phyloP scores from a whole-genome alignment of 177 flowering plant species.

The Vitis hybrid region DNA sequence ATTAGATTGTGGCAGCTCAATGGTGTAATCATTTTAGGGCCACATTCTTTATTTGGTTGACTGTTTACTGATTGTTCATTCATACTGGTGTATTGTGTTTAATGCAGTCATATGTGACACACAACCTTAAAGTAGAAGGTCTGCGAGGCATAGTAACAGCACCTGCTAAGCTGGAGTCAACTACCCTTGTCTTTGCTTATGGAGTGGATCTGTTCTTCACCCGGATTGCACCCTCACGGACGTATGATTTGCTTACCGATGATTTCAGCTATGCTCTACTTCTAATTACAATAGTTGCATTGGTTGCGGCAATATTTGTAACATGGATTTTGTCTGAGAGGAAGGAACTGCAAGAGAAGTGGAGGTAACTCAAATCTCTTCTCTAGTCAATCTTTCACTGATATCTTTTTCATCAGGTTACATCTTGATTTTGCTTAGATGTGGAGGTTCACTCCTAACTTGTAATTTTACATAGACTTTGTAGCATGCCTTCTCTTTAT shows the following conservation, averaged over 20 bases:
- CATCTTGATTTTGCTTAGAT: conserved; percentile 12
- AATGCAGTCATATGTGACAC: conserved; percentile 89
- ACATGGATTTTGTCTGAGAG: conserved; percentile 92
- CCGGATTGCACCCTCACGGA: conserved; percentile 86
- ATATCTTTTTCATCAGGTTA: neutral
- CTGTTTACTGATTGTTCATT: conserved; percentile 2
- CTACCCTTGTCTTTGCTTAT: conserved; percentile 74
- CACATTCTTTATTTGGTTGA: neutral
- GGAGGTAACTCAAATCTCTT: conserved; percentile 58
- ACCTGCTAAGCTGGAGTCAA: conserved; percentile 92
- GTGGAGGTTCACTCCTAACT: conserved; percentile 4
- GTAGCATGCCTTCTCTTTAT: neutral
- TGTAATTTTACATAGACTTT: conserved; percentile 6
- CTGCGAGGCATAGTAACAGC: conserved; percentile 67
- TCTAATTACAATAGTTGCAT: conserved; percentile 80
- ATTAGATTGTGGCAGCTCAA: no score
- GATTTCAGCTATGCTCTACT: conserved; percentile 96
- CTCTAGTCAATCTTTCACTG: neutral
- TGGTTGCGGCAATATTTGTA: conserved; percentile 77
- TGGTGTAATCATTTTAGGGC: neutral
- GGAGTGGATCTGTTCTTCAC: conserved; percentile 91
- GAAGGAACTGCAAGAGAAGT: conserved; percentile 87
- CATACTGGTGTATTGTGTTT: neutral
- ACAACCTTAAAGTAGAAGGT: conserved; percentile 84
- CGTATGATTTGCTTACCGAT: conserved; percentile 92